Conservation (phyloP, 2,329 filamentous ascomycete genomes). For the Neofusicoccum parvum region DNA sequence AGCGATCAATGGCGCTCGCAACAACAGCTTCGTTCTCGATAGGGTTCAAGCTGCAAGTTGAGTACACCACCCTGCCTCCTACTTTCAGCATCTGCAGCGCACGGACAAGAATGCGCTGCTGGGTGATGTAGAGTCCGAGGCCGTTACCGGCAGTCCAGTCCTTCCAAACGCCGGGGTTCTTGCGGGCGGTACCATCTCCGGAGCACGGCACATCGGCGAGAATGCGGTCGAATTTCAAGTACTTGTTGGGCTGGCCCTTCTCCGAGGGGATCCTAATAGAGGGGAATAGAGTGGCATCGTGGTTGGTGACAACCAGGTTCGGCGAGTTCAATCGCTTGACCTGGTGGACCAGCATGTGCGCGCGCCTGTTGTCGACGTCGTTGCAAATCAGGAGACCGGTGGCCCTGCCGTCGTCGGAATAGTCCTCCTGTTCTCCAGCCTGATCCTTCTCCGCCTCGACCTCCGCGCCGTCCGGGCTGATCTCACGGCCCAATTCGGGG, state of each 20-base stretch:
- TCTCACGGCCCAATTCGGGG: slow-evolving; percentile 60
- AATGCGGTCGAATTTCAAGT: slow-evolving; percentile 96
- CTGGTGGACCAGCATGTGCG: slow-evolving; percentile 96
- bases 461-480: slow-evolving; percentile 49
- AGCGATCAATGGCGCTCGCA: slow-evolving; percentile 83
- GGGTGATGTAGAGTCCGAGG: slow-evolving; percentile 82
- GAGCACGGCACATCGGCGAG: slow-evolving; percentile 96
- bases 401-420: slow-evolving; percentile 76
- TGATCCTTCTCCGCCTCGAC: slow-evolving; percentile 29
- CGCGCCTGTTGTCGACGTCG: slow-evolving; percentile 93
- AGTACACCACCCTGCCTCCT: slow-evolving; percentile 93
- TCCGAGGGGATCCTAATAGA: slow-evolving; percentile 79
- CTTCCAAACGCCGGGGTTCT: slow-evolving; percentile 93
- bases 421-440: slow-evolving; percentile 48
- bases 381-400: slow-evolving; percentile 94
- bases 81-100: slow-evolving; percentile 95
- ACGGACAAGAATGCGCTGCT: slow-evolving; percentile 86
- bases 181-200: slow-evolving; percentile 89
- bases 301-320: slow-evolving; percentile 95
- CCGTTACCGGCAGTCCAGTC: slow-evolving; percentile 90
- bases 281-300: slow-evolving; percentile 94
- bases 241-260: slow-evolving; percentile 60
- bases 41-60: slow-evolving; percentile 98
- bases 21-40: slow-evolving; percentile 96
- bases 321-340: slow-evolving; percentile 96